Percentiles rank a stretch among this genome's conserved stretches.
Evolutionary conservation across 1,284 basidiomycete species (phyloP).

Genomic region (Cystobasidium sp.): DNA sequence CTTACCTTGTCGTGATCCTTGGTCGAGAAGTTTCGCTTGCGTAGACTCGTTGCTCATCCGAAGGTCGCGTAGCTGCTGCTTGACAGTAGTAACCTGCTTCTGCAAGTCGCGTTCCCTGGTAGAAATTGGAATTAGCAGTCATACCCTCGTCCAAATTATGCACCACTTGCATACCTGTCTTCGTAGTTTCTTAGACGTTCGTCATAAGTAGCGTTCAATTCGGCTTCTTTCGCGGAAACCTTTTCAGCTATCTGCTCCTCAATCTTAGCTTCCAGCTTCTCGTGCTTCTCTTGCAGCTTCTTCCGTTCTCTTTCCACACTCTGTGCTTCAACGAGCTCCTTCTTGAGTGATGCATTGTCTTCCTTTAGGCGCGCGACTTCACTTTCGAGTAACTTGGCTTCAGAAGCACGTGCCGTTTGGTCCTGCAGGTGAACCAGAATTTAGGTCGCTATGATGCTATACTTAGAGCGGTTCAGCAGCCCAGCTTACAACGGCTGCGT

Average conservation of each 20-base stretch:
- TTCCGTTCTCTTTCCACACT: constrained; percentile 72
- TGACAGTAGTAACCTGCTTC: constrained; percentile 79
- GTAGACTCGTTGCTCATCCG: constrained; percentile 87
- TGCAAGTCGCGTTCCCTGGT: constrained; percentile 85
- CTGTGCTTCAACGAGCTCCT: constrained; percentile 69
- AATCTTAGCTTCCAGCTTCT: constrained; percentile 88
- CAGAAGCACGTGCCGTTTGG: constrained; percentile 82
- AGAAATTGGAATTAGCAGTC: neutral
- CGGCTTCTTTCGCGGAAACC: constrained; percentile 87
- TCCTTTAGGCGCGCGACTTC: constrained; percentile 73
- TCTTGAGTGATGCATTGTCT: constrained; percentile 78
- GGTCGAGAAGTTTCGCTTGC: constrained; percentile 86
- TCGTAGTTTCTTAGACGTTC: constrained; percentile 93
- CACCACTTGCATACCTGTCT: constrained; percentile 59
- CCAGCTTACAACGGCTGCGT: constrained; percentile 78
- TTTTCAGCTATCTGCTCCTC: constrained; percentile 84
- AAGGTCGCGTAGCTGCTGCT: constrained; percentile 85
- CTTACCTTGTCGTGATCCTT: constrained; percentile 81
- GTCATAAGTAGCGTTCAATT: constrained; percentile 93
- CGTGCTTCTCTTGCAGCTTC: constrained; percentile 72
- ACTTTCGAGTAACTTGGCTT: constrained; percentile 73
- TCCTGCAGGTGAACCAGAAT: constrained; percentile 63
- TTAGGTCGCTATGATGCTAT: neutral
- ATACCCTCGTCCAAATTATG: too few relatives aligned
- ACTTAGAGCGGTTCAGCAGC: constrained; percentile 47